Conservation (phyloP, 345 rosid species). For the Populus pruinosa region DNA sequence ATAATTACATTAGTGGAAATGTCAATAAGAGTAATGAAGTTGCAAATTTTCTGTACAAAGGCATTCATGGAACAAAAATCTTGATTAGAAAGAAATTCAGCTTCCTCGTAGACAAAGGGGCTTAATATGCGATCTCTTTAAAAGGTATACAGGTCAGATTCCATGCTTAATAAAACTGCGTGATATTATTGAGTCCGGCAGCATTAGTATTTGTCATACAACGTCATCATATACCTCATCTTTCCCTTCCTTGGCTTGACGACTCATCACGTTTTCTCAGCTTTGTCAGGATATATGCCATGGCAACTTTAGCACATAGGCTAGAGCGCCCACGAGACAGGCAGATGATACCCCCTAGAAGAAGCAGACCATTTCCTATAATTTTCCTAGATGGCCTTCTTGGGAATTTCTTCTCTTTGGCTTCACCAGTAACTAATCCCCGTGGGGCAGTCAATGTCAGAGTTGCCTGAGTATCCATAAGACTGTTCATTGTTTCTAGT, state of each 20-base stretch:
- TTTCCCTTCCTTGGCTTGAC: conserved; percentile 32
- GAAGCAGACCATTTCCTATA: conserved; percentile 63
- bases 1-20: neutral
- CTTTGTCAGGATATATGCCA: conserved; percentile 79
- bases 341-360: conserved; percentile 70
- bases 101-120: neutral
- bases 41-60: neutral
- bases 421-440: conserved; percentile 23
- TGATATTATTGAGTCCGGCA: neutral
- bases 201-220: neutral
- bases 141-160: neutral
- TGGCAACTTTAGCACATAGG: conserved; percentile 76
- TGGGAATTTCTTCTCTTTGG: conserved; percentile 35
- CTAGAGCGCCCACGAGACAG: conserved; percentile 67
- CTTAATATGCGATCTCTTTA: neutral
- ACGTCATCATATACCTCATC: conserved; percentile 11
- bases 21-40: neutral
- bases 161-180: neutral
- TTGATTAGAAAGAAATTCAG: neutral
- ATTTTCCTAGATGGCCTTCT: conserved; percentile 62
- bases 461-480: conserved; percentile 15
- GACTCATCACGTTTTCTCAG: conserved; percentile 51
- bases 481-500: conserved; percentile 31
- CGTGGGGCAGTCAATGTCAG: conserved; percentile 11
- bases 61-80: neutral